Evolutionary conservation across 2,329 filamentous ascomycete genomes (phyloP).

Genomic region (Microdochium bolleyi): DNA sequence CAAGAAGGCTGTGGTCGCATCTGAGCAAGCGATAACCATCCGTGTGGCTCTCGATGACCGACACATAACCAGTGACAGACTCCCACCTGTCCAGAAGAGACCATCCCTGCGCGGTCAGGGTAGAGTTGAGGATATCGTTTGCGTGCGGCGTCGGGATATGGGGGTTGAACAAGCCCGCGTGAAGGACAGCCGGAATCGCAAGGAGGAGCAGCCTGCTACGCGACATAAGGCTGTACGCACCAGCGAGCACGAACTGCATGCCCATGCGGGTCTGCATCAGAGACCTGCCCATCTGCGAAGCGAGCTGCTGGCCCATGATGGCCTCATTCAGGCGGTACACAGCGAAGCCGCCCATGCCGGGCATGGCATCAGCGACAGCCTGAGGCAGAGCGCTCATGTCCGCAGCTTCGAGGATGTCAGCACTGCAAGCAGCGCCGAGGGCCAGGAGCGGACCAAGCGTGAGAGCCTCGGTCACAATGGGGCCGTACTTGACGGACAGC

Average conservation of each 20-base stretch:
- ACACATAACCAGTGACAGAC: conserved; percentile 86
- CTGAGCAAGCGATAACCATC: conserved; percentile 74
- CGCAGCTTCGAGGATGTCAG: conserved; percentile 55
- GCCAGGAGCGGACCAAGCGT: conserved; percentile 63
- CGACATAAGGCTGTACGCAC: conserved; percentile 55
- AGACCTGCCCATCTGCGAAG: conserved; percentile 49
- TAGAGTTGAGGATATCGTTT: conserved; percentile 55
- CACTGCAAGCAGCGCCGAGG: conserved; percentile 56
- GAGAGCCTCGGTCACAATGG: conserved; percentile 63
- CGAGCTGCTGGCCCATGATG: conserved; percentile 28
- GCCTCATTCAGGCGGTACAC: conserved; percentile 49
- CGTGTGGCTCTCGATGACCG: conserved; percentile 69
- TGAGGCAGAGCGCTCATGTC: conserved; percentile 46
- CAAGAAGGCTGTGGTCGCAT: conserved; percentile 89
- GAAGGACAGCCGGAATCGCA: conserved; percentile 64
- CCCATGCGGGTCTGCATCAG: conserved; percentile 63
- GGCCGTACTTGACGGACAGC: conserved; percentile 65
- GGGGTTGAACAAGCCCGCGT: conserved; percentile 64
- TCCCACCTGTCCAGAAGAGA: conserved; percentile 73
- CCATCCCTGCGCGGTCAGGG: conserved; percentile 59
- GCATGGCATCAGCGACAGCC: conserved; percentile 53
- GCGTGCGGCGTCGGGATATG: conserved; percentile 59
- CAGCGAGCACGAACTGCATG: conserved; percentile 60
- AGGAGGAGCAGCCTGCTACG: conserved; percentile 62
- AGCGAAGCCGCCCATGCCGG: conserved; percentile 58